Base-by-base conservation (phyloP, 495 filamentous ascomycete species). In the Aspergillus kassunensis region DNA sequence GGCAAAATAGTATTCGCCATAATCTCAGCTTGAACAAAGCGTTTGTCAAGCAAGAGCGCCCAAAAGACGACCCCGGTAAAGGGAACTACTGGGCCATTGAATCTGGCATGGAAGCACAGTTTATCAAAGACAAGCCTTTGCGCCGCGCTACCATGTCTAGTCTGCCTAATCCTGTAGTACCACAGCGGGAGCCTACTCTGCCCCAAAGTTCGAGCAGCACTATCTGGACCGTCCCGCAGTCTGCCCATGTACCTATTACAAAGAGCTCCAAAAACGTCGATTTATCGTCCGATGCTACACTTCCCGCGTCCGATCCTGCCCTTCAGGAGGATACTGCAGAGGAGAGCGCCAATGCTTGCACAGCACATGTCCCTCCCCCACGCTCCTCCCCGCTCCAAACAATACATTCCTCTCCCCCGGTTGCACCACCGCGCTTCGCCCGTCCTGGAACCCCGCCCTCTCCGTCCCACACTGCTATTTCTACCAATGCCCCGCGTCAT, bases 1-100 rank as follows among this genome's bases (percentile, higher is more conserved):
- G 93, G 93, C 91, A 97, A 69, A 98, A 98, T 65, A 96, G 92
- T 71, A 98, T 98, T 67, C 86, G 93, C 1, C 93, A 98, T 62
- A 98, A 98, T 54, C 83, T 98, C n/a, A 95, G 89, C 61, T 75
- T 97, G 19, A 96, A 96, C 72, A 97, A 97, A 66, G 87, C 87
- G n/a, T 97, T 98, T 55, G 83, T 91, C 56, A 97, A 97, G 68
- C 87, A 95, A 64, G 90, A 96, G 67, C 80, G 92, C 46, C 93
- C 93, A 19, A 97, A 97, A 71, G 91, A 96, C 69, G 93, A 98
- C 63, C 90, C 91, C 1, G 93, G 93, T 48, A 97, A 97, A 70
- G 93, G 93, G n/a, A 91, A 96, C 68, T 97, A 98, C 69, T 98
- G 93, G 93, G 80, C 82, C 13, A 95, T 98, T 59, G 81, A 90